Evolutionary conservation across 1,284 basidiomycete species (phyloP).

Genomic region (Ceratobasidium sp.): DNA sequence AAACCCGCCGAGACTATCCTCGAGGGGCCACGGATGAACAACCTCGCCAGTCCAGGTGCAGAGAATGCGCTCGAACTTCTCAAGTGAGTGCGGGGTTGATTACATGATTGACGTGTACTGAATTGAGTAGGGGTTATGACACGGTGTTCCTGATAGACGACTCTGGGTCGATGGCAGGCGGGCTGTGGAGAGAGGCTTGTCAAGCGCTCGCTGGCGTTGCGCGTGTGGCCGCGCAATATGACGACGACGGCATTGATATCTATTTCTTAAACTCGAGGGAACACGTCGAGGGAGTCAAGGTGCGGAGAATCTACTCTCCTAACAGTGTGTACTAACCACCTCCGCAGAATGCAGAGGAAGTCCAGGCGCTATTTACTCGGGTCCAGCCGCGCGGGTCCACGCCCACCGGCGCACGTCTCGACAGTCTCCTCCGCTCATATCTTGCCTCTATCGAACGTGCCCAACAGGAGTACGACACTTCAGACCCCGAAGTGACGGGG

Average conservation of each 20-base stretch:
- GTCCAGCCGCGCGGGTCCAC: constrained; percentile 57
- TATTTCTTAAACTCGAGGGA: constrained; percentile 55
- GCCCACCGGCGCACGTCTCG: constrained; percentile 59
- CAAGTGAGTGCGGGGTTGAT: constrained; percentile 21
- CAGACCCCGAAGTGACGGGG: constrained; percentile 25
- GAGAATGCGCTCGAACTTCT: constrained; percentile 32
- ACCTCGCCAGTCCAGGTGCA: background rate
- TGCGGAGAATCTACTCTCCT: background rate
- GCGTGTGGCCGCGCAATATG: constrained; percentile 54
- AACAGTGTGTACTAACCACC: background rate
- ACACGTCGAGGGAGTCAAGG: constrained; percentile 28
- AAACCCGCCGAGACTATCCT: constrained; percentile 16
- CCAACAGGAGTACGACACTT: constrained; percentile 43
- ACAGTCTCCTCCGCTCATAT: constrained; percentile 57
- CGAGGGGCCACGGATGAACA: background rate
- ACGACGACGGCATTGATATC: constrained; percentile 59
- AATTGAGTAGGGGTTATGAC: constrained; percentile 4
- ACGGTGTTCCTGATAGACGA: constrained; percentile 61
- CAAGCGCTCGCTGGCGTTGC: constrained; percentile 55
- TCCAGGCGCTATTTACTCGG: constrained; percentile 54
- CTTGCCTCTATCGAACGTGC: constrained; percentile 54
- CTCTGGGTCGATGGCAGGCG: constrained; percentile 61
- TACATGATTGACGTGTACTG: background rate
- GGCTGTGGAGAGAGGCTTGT: constrained; percentile 58
- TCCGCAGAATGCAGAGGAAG: constrained; percentile 37